phyloP scores from a whole-genome alignment of 108 stramenopile species.

The Heterococcus sp. region DNA sequence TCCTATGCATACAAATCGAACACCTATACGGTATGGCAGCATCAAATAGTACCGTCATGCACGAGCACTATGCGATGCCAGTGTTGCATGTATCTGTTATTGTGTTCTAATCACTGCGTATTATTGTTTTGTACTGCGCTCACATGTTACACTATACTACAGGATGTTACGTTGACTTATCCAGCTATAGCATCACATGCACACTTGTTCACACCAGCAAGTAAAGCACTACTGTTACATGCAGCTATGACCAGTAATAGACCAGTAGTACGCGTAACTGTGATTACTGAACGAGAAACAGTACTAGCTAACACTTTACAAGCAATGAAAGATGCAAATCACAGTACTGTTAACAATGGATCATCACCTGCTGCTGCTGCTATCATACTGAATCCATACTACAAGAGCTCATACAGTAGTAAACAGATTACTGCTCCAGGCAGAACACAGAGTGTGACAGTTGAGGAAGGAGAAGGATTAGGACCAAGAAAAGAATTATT shows the following conservation, averaged over 20 bases:
- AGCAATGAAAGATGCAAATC: background rate
- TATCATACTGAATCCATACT: constrained; percentile 51
- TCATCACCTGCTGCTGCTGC: no score
- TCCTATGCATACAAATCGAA: no score
- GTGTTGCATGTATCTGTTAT: no score
- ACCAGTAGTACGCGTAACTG: background rate
- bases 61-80: no score
- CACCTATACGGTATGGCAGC: no score
- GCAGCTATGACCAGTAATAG: background rate
- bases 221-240: background rate
- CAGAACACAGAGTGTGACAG: constrained; percentile 10
- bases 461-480: constrained; percentile 58
- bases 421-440: no score
- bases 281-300: background rate
- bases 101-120: no score
- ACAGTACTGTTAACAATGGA: background rate
- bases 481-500: constrained; percentile 57
- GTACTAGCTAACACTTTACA: background rate
- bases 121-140: no score
- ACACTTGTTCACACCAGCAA: background rate
- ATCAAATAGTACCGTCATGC: no score
- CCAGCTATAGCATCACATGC: background rate
- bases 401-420: constrained; percentile 30
- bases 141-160: no score
- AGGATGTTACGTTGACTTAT: no score